Evolutionary conservation across 345 rosid genomes (phyloP).

Genomic region (Populus alba): DNA sequence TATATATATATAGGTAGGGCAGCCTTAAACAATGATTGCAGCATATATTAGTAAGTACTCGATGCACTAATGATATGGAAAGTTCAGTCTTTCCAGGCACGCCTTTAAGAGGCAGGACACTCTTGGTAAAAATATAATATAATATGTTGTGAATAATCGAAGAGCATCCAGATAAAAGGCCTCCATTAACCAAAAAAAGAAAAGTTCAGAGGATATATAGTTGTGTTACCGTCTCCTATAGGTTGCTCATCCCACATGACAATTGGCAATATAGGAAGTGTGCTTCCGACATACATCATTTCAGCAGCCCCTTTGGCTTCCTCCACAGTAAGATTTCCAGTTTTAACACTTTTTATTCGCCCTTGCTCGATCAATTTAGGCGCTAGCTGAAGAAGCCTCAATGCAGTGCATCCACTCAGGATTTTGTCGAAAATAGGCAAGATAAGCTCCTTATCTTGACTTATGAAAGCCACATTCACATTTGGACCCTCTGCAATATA

Average conservation of each 20-base stretch:
- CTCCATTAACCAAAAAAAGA: no score
- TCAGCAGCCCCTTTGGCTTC: conserved; percentile 54
- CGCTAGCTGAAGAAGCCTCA: conserved; percentile 59
- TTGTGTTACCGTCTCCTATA: conserved; percentile 57
- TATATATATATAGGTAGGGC: no score
- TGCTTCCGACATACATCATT: conserved; percentile 73
- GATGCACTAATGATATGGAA: no score
- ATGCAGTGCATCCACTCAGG: conserved; percentile 68
- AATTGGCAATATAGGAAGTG: conserved; percentile 59
- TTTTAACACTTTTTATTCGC: conserved; percentile 40
- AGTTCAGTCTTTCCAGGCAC: no score
- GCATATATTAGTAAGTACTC: no score
- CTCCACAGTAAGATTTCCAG: conserved; percentile 35
- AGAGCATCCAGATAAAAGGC: neutral
- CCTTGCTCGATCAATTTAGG: conserved; percentile 55
- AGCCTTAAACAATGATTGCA: no score
- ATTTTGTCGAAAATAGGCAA: conserved; percentile 62
- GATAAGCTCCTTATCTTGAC: conserved; percentile 50
- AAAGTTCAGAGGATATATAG: no score
- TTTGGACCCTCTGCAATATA: conserved; percentile 67
- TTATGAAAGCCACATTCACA: conserved; percentile 60
- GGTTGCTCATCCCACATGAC: conserved; percentile 60
- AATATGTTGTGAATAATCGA: neutral
- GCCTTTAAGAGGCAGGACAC: no score
- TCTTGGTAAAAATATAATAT: no score